Base-by-base conservation (phyloP, 805 yeast genomes). In the Yamadazyma tumulicola region DNA sequence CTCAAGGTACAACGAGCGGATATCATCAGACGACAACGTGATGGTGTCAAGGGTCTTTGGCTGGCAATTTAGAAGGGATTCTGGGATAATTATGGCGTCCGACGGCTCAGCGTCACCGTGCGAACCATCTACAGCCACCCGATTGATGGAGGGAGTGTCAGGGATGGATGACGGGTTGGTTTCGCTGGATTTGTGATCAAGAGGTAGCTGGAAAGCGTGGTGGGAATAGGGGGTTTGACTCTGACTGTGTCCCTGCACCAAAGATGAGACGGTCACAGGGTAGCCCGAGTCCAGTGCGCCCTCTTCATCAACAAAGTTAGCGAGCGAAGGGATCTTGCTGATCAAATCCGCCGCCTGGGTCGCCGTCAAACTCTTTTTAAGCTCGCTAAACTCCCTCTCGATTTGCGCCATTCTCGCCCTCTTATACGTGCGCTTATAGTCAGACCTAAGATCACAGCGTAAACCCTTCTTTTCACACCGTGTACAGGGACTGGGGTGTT, bases 381-480 rank as follows among this genome's bases (percentile, higher is more conserved):
- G 60, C 47, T 81, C 88, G 38, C 75, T 74, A 42, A 83, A 77
- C 55, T 89, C 95, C 46, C 72, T 75, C 52, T 89, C 97, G 35
- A 91, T 73, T 67, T 79, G 83, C n/a, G 84, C 87, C 28, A 83
- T 75, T 39, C 85, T 70, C 11, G 91, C 94, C 29, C 97, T 68
- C 53, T 91, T 93, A 45, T 84, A 85, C 0, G 96, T 88, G 48
- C 98, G 70, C 56, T 89, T 87, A 57, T 85, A 91, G 47, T 81
- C 93, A 11, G 84, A 72, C 48, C 86, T 79, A 31, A 93, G 59
- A 17, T 80, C 74, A 55, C 98, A 91, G 12, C 66, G 66, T 3
- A 83, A 64, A 6, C 77, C 75, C 50, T 85, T 77, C 54, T 82
- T 84, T 7, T 64, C 52, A 56, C 98, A 93, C 41, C 96, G 68